Evolutionary conservation across 192 early-diverging fungal genomes (phyloP).

Genomic region (Lobosporangium transversale): DNA sequence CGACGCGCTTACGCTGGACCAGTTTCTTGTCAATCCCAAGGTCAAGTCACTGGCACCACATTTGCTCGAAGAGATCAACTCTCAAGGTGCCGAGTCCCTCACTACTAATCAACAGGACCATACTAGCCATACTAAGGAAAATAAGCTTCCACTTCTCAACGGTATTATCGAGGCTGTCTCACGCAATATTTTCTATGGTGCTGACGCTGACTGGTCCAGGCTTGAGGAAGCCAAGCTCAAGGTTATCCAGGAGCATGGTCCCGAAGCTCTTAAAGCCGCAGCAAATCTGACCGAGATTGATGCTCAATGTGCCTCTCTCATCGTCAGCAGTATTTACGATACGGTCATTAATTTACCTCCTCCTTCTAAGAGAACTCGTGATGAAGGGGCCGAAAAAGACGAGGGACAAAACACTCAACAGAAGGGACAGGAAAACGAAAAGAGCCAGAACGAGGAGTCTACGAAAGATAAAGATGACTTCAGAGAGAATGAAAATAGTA

Average conservation of each 20-base stretch:
- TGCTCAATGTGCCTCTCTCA: conserved; percentile 6
- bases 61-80: conserved; percentile 31
- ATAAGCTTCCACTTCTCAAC: conserved; percentile 26
- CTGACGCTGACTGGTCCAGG: conserved; percentile 32
- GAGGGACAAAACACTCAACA: neutral
- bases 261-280: conserved; percentile 12
- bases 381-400: conserved; percentile 4
- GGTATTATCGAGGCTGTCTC: conserved; percentile 42
- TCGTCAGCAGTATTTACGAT: conserved; percentile 37
- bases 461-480: neutral
- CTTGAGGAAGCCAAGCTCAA: conserved; percentile 34
- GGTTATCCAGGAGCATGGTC: conserved; percentile 25
- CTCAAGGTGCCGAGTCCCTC: conserved; percentile 28
- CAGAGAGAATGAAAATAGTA: neutral
- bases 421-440: neutral
- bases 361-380: conserved; percentile 21
- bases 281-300: conserved; percentile 20
- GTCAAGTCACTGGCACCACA: conserved; percentile 22
- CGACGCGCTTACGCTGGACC: conserved; percentile 1
- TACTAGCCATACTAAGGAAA: neutral
- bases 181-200: conserved; percentile 8
- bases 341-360: conserved; percentile 33
- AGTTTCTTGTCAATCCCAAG: conserved; percentile 20
- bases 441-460: neutral
- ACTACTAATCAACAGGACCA: conserved; percentile 1